Evolutionary conservation across 257 asterid genomes (phyloP).

Genomic region (Solanum ossicruentum): DNA sequence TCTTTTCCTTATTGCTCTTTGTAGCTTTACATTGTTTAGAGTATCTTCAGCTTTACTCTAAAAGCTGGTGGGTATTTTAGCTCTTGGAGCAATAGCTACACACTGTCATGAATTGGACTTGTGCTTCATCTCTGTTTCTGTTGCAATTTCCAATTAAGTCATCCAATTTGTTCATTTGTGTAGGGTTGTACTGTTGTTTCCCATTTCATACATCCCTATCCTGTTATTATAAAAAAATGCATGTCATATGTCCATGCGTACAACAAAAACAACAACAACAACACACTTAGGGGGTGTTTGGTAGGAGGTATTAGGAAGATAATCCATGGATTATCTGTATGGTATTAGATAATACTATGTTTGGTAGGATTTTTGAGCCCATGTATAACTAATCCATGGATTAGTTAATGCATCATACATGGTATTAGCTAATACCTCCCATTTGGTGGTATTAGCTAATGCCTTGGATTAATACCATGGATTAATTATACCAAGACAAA

Average conservation of each 20-base stretch:
- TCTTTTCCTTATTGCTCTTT: neutral
- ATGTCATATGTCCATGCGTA: neutral
- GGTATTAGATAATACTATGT: too few relatives aligned
- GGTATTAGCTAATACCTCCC: too few relatives aligned
- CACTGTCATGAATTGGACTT: neutral
- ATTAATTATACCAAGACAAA: too few relatives aligned
- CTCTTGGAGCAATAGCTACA: neutral
- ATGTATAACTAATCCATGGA: too few relatives aligned
- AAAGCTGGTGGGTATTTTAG: neutral
- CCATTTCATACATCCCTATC: neutral
- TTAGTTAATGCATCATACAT: too few relatives aligned
- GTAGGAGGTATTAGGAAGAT: too few relatives aligned
- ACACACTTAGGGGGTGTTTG: too few relatives aligned
- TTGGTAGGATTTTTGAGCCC: too few relatives aligned
- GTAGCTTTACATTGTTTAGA: neutral
- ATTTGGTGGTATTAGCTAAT: too few relatives aligned
- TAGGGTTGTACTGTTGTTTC: neutral
- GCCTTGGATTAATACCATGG: too few relatives aligned
- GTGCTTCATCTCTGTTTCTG: neutral
- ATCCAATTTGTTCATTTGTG: neutral
- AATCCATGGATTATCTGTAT: too few relatives aligned
- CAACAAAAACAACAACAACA: too few relatives aligned
- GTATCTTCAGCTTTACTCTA: neutral
- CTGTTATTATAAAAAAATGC: neutral
- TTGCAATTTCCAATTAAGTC: neutral